Evolutionary conservation across 257 asterid genomes (phyloP), one percentile per base, ranked within the genome.

Genomic region (Echites panduratus): DNA sequence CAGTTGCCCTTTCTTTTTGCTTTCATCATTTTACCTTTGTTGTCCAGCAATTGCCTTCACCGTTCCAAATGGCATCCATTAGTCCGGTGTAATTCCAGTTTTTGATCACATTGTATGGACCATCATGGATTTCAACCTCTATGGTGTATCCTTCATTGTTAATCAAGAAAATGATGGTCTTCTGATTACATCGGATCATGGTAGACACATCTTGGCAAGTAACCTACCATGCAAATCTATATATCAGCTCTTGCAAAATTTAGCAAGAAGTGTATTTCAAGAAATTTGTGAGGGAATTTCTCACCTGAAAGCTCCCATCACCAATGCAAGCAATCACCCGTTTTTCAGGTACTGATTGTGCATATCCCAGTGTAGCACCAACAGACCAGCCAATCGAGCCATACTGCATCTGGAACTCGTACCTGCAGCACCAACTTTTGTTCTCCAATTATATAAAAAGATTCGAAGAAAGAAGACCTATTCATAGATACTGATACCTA

Each of bases 261-360:
- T 9, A 53, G 20, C 20, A 13, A n/a, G 2, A 67, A 24, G 22
- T 3, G 10, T n/a, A 22, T 66, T 19, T 20, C 24, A 22, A 24
- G 38, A 68, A 26, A 11, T 48, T 19, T 19, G 49, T 4, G 9
- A 5, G 70, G 26, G 47, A 74, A 50, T 49, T 59, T n/a, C 43
- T 70, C 63, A 83, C 91, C 90, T 89, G 96, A 53, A 89, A 89
- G 76, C 96, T 87, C n/a, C 96, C 96, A 79, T 89, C 95, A 13
- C 92, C 92, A 5, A 89, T 89, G 84, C 86, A 87, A 35, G 92
- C 80, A 58, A 89, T 70, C 43, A 89, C 85, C 11, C 93, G 84
- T 70, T 84, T 89, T 41, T 82, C 59, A 2, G 88, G 88, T 5
- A 72, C 85, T 29, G 90, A 88, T 29, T 87, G 92, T 1, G 92